Conservation (phyloP, 1,284 basidiomycete species). For the Schizophyllum commune region DNA sequence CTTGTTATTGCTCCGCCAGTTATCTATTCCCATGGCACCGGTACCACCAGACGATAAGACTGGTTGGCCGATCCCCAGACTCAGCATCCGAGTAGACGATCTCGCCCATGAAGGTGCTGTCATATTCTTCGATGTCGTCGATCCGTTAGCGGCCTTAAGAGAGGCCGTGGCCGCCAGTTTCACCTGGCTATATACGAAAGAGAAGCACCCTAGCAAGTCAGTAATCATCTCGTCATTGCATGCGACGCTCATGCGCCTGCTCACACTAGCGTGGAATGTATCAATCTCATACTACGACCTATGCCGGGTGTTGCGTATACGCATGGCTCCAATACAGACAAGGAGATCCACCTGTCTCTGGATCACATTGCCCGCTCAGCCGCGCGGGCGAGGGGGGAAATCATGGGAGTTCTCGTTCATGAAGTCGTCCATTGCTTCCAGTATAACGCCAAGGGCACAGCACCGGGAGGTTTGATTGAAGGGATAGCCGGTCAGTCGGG, state of each 20-base stretch:
- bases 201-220: constrained; percentile 49
- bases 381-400: constrained; percentile 47
- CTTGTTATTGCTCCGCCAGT: no score
- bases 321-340: constrained; percentile 42
- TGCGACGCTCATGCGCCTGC: constrained; percentile 1
- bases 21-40: constrained; percentile 10
- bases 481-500: constrained; percentile 54
- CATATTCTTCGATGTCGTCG: constrained; percentile 47
- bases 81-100: constrained; percentile 51
- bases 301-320: constrained; percentile 67
- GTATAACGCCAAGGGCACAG: constrained; percentile 49
- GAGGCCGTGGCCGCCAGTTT: constrained; percentile 48
- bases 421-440: constrained; percentile 64
- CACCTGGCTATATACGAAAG: constrained; percentile 51
- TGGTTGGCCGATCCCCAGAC: constrained; percentile 46
- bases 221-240: constrained; percentile 14
- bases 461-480: constrained; percentile 62
- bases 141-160: constrained; percentile 38
- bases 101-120: constrained; percentile 48
- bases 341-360: constrained; percentile 66
- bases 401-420: constrained; percentile 55
- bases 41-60: constrained; percentile 18
- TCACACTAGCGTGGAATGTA: constrained; percentile 39
- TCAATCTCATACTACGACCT: constrained; percentile 30
- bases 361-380: constrained; percentile 44